Base-by-base conservation (phyloP, 352 stramenopile species). In the Phytophthora ohioensis region DNA sequence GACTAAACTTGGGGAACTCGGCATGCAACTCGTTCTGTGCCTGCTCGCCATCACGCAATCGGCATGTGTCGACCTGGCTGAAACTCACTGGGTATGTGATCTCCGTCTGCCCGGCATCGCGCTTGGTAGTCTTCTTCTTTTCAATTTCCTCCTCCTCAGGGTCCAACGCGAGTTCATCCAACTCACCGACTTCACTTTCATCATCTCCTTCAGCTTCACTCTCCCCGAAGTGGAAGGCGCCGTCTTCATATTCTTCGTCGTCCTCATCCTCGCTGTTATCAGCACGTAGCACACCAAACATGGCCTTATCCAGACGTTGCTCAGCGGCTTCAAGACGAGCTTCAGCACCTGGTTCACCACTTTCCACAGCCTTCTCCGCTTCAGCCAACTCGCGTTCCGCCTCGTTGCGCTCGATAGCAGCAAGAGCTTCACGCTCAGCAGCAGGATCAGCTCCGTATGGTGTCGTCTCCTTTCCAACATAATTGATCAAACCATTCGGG, bases 401-500 rank as follows among this genome's bases (percentile, higher is more conserved):
- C 2, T 79, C 71, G 2, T 82, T 75, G 57, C 85, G 91, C 54
- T 90, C 78, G n/a, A 88, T 87, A 3, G 70, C 67, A n/a, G 86
- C 88, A 38, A 88, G 67, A 4, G 80, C 80, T 7, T 85, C 80
- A 6, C 79, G 71, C 53, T 91, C 84, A 5, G 84, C 80, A 2
- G 79, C 73, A 3, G 78, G 78, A 31, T 96, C 88, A 4, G 85
- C 87, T 39, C 88, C 90, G 43, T 96, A 94, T 31, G 88, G 74
- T 0, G 88, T 94, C 11, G 88, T 97, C 58, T 88, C 78, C 71
- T 96, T 89, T 5, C 90, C 93, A 27, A 84, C 80, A 71, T 99
- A 99, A 69, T 98, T 99, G 61, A 99, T 99, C 49, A 94, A 80
- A 5, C 97, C 97, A 73, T 99, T 99, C 5, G 78, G 47, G 78